Conservation (phyloP, 352 stramenopile species). For the Pythium inflatum region DNA sequence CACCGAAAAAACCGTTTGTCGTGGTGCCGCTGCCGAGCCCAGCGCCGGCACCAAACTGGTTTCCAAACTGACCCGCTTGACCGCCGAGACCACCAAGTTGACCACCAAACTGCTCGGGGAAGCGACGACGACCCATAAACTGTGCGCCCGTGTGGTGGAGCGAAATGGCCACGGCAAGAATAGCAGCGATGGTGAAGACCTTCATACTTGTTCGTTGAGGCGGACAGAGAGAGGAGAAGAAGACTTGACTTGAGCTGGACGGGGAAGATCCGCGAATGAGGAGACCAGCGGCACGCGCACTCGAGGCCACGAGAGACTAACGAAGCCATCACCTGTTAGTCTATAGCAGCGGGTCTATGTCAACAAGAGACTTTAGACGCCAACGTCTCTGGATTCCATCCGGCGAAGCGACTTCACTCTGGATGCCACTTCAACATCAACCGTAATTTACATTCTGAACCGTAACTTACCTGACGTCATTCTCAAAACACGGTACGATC, state of each 20-base stretch:
- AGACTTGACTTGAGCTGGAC: slow-evolving; percentile 18
- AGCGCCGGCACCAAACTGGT: slow-evolving; percentile 1
- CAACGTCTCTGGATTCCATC: neutral
- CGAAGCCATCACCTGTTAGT: neutral
- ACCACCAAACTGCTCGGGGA: slow-evolving; percentile 22
- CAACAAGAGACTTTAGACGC: neutral
- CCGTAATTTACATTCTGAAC: slow-evolving; percentile 8
- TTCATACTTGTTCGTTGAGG: slow-evolving; percentile 6
- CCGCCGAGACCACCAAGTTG: neutral
- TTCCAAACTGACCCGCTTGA: slow-evolving; percentile 6
- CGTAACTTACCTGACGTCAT: slow-evolving; percentile 1
- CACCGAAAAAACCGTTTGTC: slow-evolving; percentile 12
- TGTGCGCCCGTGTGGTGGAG: slow-evolving; percentile 1
- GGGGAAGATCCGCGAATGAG: slow-evolving; percentile 22
- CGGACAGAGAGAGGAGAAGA: neutral
- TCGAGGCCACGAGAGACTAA: neutral
- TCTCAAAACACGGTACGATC: slow-evolving; percentile 22
- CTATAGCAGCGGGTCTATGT: neutral
- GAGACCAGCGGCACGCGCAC: neutral
- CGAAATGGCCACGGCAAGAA: neutral
- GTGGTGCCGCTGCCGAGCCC: slow-evolving; percentile 4
- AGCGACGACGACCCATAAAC: neutral
- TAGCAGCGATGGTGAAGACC: neutral
- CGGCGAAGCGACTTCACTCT: neutral
- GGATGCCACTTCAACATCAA: slow-evolving; percentile 6